Evolutionary conservation across 1,284 basidiomycete species (phyloP), one percentile per base, ranked within the genome.

Genomic region (Apiotrichum gamsii): DNA sequence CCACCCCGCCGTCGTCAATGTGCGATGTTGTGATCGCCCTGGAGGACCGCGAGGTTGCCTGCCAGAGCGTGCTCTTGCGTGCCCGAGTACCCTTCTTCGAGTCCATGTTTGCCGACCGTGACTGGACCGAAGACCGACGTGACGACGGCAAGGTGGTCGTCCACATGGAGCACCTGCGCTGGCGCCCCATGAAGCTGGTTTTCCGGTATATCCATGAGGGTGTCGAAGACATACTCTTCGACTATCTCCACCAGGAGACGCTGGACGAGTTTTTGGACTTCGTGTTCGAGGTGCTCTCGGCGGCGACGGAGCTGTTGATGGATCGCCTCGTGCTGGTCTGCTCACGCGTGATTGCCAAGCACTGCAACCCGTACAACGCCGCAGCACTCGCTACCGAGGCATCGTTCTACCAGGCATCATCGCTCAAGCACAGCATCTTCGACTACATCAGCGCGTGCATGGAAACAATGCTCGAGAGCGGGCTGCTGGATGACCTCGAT

Each of bases 241-340:
- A 84, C 36, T 76, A 76, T 16, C 71, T 89, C 21, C 81, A 85
- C 51, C 84, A 82, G 23, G 70, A 78, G 30, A 81, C 80, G 0
- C 72, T 83, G 10, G 90, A 97, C 55, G 82, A 86, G 37, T 77
- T 89, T 39, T 70, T 97, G 50, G 87, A 93, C 56, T 89, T 93
- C 59, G 78, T 91, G 64, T 90, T 94, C 55, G 82, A 87, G 33
- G 83, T 97, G 16, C 81, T 96, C 67, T 83, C 85, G 19, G 83
- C 82, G 11, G 88, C 91, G 13, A 93, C 89, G 58, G 91, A 97
- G 70, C 73, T 97, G 2, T 77, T 96, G 19, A 76, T 97, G 19
- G 87, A 90, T 58, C 83, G 85, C 20, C 80, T 97, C 9, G 80
- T 90, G 46, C 78, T 88, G 3, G 73, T 95, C 10, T 94, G 90